Base-by-base conservation (phyloP, 1,284 basidiomycete species). In the Xerocomus minutiporus region DNA sequence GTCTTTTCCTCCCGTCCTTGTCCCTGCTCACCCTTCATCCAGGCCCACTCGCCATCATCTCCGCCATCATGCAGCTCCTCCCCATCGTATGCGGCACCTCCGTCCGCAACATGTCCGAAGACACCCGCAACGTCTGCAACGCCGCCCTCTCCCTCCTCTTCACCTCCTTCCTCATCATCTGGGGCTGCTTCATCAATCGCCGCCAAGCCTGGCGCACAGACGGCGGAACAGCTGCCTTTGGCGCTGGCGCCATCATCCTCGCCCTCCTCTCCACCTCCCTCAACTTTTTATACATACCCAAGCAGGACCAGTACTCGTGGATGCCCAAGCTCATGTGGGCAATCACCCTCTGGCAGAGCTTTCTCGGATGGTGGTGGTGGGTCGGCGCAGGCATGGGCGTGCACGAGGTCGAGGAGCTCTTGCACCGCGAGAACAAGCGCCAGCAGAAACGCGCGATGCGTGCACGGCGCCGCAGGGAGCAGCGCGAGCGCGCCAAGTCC, bases 351-450 rank as follows among this genome's bases (percentile, higher is more conserved):
- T 96, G 93, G 93, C 93, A 97, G 75, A 91, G 84, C 70, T 91
- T 91, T 65, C 69, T 91, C 28, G 91, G 91, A 0, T 96, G 91
- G 90, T 95, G 93, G 93, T 95, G 93, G 93, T 97, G 93, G 93
- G 93, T 95, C 20, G 94, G 94, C 15, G 86, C 91, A 1, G 93
- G 93, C 54, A 79, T 89, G 84, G 75, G 81, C 66, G 76, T 84
- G 15, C 72, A 77, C 15, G 82, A 83, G 59, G 75, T 82, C 11
- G 81, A 83, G 56, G 83, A 88, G 51, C 76, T 84, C 48, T 64
- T 86, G 38, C 59, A 70, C 38, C 74, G 78, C 46, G 78, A 84
- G 61, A 82, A 82, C 58, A 86, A 83, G 63, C 75, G 79, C 13
- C 75, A 80, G 48, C 66, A 69, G 35, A 77, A 79, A 55, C 75